Base-by-base conservation (phyloP, 805 yeast genomes). In the Limtongia smithiae region DNA sequence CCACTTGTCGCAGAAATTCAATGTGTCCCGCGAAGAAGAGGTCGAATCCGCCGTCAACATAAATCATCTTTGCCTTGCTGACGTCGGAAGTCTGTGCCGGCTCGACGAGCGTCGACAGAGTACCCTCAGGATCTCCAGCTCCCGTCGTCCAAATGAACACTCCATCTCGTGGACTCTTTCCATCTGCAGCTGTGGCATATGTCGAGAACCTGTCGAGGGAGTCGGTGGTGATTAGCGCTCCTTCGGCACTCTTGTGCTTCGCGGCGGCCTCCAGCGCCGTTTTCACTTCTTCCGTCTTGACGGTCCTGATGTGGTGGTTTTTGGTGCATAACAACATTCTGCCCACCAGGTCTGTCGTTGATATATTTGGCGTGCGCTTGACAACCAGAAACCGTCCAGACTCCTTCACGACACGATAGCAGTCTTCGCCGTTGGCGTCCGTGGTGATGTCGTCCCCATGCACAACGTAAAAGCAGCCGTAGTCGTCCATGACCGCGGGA, bases 391-490 rank as follows among this genome's bases (percentile, higher is more conserved):
- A 86, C 58, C 91, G 70, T n/a, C 94, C 95, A 63, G 80, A 68
- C 46, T 86, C 87, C 65, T 91, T 90, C 58, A 90, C 86, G 22
- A 66, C 74, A 50, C 84, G 83, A 68, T 93, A 93, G 62, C 97
- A 88, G 68, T 93, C 98, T 48, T 86, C 82, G 2, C 98, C 98
- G 62, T 87, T 76, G 14, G 96, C 96, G 68, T 93, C 97, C 1
- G 97, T 85, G 22, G 97, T 93, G 58, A 93, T 88, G 64, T 93
- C 98, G 68, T 93, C 98, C 5, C 98, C 98, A 67, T 93, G 98
- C 9, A 93, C 96, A n/a, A 93, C 98, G 65, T 82, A 93, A 62
- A 79, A 69, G 70, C 98, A 93, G 5, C 77, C 78, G 62, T 79
- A 79, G 22, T 72, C 58, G 59, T 85, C 88, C 87, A 89, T 77